Percentiles rank a stretch among this genome's conserved stretches.
phyloP scores from a whole-genome alignment of 2,329 filamentous ascomycete genomes.

The Venturia nashicola region DNA sequence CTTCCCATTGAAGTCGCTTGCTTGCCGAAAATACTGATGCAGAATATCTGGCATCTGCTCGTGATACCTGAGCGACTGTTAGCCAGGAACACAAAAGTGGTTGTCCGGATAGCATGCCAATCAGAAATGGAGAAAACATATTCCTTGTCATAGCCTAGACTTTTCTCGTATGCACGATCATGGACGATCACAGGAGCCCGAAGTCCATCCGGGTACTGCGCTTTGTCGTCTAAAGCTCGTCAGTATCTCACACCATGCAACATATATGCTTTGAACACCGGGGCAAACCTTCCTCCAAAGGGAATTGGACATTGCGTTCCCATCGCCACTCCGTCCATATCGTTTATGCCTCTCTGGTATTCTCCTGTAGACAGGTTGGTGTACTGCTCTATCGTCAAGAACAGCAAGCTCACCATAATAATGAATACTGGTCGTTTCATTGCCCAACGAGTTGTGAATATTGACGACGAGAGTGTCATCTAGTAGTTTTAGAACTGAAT shows the following conservation, averaged over 20 bases:
- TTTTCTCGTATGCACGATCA: slow-evolving; percentile 35
- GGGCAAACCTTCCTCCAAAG: slow-evolving; percentile 6
- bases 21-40: not conserved
- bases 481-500: not conserved
- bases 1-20: not conserved
- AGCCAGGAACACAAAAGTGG: slow-evolving; percentile 34
- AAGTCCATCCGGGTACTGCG: slow-evolving; percentile 56
- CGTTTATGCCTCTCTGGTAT: slow-evolving; percentile 14
- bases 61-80: slow-evolving; percentile 18
- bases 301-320: slow-evolving; percentile 11
- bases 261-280: not conserved
- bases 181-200: slow-evolving; percentile 57
- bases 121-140: slow-evolving; percentile 57
- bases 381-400: not conserved
- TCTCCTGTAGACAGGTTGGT: not conserved
- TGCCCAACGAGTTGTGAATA: slow-evolving; percentile 46
- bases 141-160: slow-evolving; percentile 44
- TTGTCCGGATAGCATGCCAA: slow-evolving; percentile 53
- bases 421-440: slow-evolving; percentile 51
- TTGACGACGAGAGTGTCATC: slow-evolving; percentile 46
- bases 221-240: slow-evolving; percentile 35
- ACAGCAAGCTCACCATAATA: slow-evolving; percentile 46
- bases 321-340: slow-evolving; percentile 15
- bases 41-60: not conserved
- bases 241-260: not conserved